phyloP scores from a whole-genome alignment of 2,329 filamentous ascomycete genomes.

The Talaromyces sp. region DNA sequence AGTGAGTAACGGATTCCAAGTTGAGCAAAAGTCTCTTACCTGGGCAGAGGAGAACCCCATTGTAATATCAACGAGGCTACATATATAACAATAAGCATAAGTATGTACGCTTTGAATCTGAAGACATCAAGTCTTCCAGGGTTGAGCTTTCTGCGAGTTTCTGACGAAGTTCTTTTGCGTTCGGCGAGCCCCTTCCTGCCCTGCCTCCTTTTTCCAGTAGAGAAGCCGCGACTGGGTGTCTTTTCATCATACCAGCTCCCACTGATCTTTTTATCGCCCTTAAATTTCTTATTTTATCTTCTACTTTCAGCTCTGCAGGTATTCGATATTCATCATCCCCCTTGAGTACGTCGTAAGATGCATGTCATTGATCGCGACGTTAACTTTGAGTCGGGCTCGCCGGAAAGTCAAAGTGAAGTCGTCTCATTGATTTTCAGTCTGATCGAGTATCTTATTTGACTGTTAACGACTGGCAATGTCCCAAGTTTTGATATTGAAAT shows the following conservation, averaged over 20 bases:
- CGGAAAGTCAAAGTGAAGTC: conserved; percentile 9
- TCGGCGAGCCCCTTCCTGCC: background rate
- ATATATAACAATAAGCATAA: conserved; percentile 15
- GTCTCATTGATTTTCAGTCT: background rate
- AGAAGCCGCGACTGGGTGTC: background rate
- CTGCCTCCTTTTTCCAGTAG: background rate
- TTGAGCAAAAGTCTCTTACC: background rate
- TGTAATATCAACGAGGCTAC: background rate
- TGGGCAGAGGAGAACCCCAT: conserved; percentile 15
- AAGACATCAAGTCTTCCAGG: background rate
- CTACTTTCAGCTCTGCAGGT: background rate
- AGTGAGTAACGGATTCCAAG: background rate
- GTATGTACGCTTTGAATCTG: background rate
- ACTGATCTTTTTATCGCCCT: background rate
- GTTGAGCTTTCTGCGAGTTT: background rate
- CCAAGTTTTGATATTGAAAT: background rate
- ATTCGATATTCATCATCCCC: background rate
- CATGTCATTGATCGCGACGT: background rate
- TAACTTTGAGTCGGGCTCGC: conserved; percentile 6
- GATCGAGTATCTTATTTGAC: background rate
- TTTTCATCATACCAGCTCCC: background rate
- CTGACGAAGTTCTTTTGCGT: background rate
- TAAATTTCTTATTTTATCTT: background rate
- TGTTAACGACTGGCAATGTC: background rate
- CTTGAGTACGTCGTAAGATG: background rate